phyloP scores from a whole-genome alignment of 2,329 filamentous ascomycete genomes.

The Sporothrix globosa region DNA sequence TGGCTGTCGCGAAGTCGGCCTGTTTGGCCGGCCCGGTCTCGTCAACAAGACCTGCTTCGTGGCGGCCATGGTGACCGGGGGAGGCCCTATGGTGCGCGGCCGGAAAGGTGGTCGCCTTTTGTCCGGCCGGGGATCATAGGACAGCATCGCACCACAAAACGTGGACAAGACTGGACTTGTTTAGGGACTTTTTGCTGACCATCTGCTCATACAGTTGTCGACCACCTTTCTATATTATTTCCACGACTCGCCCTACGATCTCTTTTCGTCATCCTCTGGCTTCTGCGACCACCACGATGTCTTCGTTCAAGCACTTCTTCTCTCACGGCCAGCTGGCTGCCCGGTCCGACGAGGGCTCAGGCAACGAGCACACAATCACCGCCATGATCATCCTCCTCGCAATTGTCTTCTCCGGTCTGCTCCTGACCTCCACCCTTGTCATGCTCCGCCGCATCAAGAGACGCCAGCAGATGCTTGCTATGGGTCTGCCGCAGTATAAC shows the following conservation, averaged over 20 bases:
- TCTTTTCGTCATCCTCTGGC: background rate
- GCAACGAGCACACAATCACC: conserved; percentile 65
- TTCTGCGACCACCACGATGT: conserved; percentile 40
- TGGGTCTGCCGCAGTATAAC: conserved; percentile 69
- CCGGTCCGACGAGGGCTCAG: conserved; percentile 49
- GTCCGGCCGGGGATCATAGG: conserved; percentile 3
- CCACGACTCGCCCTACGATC: background rate
- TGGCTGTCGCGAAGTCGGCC: conserved; percentile 14
- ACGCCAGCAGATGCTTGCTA: conserved; percentile 52
- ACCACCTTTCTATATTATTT: background rate
- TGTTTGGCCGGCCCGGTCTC: background rate
- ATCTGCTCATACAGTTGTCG: background rate
- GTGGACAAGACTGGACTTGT: background rate
- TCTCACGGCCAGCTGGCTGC: conserved; percentile 52
- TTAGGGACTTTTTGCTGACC: background rate
- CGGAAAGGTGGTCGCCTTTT: background rate
- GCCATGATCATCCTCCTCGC: conserved; percentile 79
- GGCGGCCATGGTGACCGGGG: background rate
- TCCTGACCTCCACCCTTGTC: conserved; percentile 69
- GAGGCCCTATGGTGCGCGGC: background rate
- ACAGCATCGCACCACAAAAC: background rate
- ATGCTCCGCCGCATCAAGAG: conserved; percentile 68
- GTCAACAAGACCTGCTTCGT: background rate
- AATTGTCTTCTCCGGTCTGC: conserved; percentile 72
- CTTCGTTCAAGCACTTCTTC: conserved; percentile 46